Evolutionary conservation across 208 protist species (phyloP).

Genomic region (Angomonas ambiguus): DNA sequence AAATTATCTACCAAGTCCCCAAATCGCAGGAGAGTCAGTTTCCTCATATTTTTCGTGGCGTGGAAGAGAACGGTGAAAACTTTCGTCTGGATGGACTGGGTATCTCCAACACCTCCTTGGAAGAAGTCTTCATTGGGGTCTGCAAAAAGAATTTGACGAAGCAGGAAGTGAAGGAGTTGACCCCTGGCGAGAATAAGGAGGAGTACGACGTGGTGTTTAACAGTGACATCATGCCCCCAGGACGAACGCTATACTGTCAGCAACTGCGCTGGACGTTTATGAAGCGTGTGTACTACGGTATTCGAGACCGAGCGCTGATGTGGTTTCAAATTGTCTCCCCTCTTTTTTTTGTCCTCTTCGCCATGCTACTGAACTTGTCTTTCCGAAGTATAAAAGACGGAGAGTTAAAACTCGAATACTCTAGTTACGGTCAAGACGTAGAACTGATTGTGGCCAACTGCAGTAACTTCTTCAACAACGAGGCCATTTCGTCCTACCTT

Average conservation of each 20-base stretch:
- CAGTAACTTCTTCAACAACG: constrained; percentile 15
- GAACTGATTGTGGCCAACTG: constrained; percentile 30
- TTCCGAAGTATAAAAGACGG: constrained; percentile 16
- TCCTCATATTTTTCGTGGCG: constrained; percentile 25
- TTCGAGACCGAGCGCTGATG: constrained; percentile 39
- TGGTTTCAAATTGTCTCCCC: constrained; percentile 63
- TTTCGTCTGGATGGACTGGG: constrained; percentile 41
- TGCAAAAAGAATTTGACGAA: constrained; percentile 13
- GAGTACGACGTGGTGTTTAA: constrained; percentile 27
- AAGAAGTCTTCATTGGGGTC: constrained; percentile 71
- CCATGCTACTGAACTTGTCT: constrained; percentile 48
- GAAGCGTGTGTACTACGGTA: constrained; percentile 37
- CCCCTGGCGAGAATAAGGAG: background rate
- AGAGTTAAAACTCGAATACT: constrained; percentile 19
- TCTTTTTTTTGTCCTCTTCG: constrained; percentile 41
- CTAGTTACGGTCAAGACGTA: constrained; percentile 26
- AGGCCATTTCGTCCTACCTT: no score
- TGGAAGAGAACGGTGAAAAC: constrained; percentile 26
- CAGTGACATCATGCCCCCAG: constrained; percentile 16
- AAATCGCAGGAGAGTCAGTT: no score
- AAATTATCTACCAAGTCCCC: no score
- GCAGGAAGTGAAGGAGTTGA: background rate
- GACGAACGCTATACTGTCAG: constrained; percentile 4
- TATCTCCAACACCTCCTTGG: constrained; percentile 62
- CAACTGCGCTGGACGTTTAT: constrained; percentile 49